Percentiles rank a stretch among this genome's conserved stretches.
phyloP scores from a whole-genome alignment of 2,329 filamentous ascomycete genomes.

The Ophiostoma sp. region DNA sequence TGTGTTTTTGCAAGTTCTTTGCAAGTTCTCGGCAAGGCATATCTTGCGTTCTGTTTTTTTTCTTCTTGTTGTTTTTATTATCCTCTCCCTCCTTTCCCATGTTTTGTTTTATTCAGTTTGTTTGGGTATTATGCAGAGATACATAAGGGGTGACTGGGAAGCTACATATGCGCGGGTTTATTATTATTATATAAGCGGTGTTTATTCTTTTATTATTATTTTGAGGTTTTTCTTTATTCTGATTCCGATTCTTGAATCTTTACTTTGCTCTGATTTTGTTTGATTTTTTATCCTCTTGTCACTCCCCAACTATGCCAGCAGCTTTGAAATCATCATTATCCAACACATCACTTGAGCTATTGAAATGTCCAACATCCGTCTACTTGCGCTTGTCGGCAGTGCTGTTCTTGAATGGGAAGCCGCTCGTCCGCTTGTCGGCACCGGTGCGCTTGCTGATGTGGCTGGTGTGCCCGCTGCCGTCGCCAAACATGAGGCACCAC shows the following conservation, averaged over 20 bases:
- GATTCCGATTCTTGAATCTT: no score
- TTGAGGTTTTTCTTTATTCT: not conserved
- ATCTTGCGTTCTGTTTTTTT: not conserved
- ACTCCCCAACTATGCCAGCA: not conserved
- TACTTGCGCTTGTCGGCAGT: constrained; percentile 34
- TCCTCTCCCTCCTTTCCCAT: not conserved
- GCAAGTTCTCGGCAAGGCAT: not conserved
- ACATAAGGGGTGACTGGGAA: constrained; percentile 6
- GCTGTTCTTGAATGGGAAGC: constrained; percentile 38
- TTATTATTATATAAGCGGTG: constrained; percentile 8
- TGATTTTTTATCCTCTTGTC: no score
- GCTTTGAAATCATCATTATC: not conserved
- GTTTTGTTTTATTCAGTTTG: not conserved
- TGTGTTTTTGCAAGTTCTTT: not conserved
- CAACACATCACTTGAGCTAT: no score
- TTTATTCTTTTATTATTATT: not conserved
- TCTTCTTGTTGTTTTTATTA: not conserved
- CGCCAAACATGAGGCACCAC: constrained; percentile 51
- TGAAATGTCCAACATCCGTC: not conserved
- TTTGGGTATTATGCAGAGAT: constrained; percentile 1
- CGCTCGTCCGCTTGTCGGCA: constrained; percentile 40
- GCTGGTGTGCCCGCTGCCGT: constrained; percentile 28
- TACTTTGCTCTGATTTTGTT: no score
- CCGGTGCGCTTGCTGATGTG: constrained; percentile 38
- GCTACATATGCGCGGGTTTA: constrained; percentile 9